Base-by-base conservation (phyloP, 2,329 filamentous ascomycete genomes). In the Fusarium lyarnte region DNA sequence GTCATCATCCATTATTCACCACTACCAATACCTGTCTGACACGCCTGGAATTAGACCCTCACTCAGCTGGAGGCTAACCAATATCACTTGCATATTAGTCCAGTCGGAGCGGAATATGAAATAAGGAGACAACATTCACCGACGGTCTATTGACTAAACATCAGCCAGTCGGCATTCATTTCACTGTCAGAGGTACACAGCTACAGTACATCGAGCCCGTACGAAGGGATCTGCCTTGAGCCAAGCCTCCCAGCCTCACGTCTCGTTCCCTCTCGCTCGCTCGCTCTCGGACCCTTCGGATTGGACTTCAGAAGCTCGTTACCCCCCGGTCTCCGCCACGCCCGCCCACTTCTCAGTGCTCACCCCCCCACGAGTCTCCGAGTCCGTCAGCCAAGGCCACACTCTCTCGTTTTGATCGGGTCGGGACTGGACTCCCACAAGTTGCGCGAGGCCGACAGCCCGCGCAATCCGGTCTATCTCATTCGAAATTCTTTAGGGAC, bases 391-490 rank as follows among this genome's bases (percentile, higher is more conserved):
- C 71, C 63, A 74, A 74, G 68, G 58, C 67, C 63, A 66, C 66
- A 58, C 49, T 53, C 66, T 72, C 63, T 69, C 74, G 47, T 61
- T 70, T 71, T 64, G 63, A 45, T 74, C 75, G 69, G 75, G 66
- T 67, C 66, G 72, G 69, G 70, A 67, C 63, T 67, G 64, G 61
- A 70, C 69, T 75, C 57, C 58, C 63, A 60, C 51, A 64, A 74
- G 57, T 68, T 70, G 72, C 46, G 72, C 73, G 71, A 74, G 74
- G 74, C 76, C 75, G 74, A 77, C 74, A 61, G 58, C 73, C 74
- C 70, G 72, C 64, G 69, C 67, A 59, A 66, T 42, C 73, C 69
- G 69, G 66, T 68, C 64, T 59, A 52, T 70, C 64, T 58, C 43
- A 43, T 68, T 67, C 61, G 63, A 72, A 49, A 69, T 66, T 76